A percentile compares a stretch with the other conserved stretches of the same genome.
Conservation (phyloP, 2,329 filamentous ascomycete genomes). For the Verticillium nubilum region DNA sequence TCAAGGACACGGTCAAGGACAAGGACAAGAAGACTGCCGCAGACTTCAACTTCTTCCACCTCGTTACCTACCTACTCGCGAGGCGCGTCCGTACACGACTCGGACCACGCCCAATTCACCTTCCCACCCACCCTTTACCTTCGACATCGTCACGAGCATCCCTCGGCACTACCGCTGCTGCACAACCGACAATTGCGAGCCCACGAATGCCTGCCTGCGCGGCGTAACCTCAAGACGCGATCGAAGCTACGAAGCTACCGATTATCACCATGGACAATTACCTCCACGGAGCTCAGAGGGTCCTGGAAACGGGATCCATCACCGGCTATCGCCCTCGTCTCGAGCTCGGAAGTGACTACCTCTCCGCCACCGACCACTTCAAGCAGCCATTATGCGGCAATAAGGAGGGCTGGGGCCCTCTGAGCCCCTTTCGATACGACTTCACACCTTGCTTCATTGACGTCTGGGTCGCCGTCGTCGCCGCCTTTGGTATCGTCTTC, state of each 20-base stretch:
- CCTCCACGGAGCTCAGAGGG: slow-evolving; percentile 26
- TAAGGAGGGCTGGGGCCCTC: slow-evolving; percentile 88
- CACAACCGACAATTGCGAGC: background rate
- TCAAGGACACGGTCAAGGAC: no score
- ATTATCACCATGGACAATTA: slow-evolving; percentile 9
- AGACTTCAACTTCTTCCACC: background rate
- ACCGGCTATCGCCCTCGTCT: slow-evolving; percentile 48
- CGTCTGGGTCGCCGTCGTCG: slow-evolving; percentile 75
- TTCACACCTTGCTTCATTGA: slow-evolving; percentile 98
- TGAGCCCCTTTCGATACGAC: slow-evolving; percentile 84
- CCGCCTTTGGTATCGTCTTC: slow-evolving; percentile 70
- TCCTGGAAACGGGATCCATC: slow-evolving; percentile 55
- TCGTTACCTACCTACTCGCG: background rate
- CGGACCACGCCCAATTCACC: slow-evolving; percentile 3
- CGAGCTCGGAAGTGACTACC: slow-evolving; percentile 53
- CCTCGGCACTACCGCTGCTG: background rate
- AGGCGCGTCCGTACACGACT: background rate
- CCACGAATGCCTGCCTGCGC: background rate
- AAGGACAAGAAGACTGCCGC: background rate
- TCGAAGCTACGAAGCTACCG: slow-evolving; percentile 5
- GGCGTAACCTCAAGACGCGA: slow-evolving; percentile 11
- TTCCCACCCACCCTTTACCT: background rate
- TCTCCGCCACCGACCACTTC: slow-evolving; percentile 42
- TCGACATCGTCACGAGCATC: background rate
- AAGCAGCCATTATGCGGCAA: slow-evolving; percentile 80